Evolutionary conservation across 345 rosid species (phyloP).

Genomic region (Populus tremula): DNA sequence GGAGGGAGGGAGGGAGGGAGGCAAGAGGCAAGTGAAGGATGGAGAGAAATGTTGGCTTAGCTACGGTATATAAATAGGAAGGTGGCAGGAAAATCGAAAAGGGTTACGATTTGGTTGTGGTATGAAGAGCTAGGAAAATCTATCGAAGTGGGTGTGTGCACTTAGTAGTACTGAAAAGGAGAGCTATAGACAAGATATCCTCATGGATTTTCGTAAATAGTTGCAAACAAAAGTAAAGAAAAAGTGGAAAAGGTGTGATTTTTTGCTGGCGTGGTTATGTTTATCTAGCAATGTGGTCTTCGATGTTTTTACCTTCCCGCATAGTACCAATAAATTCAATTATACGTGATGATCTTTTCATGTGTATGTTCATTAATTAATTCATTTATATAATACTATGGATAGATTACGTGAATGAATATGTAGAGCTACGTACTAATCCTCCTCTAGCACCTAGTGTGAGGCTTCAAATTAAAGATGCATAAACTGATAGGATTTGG

Average conservation of each 20-base stretch:
- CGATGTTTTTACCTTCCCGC: neutral
- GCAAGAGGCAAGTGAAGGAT: neutral
- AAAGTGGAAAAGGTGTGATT: constrained; percentile 8
- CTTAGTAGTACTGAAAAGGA: neutral
- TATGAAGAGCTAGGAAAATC: constrained; percentile 24
- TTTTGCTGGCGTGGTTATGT: constrained; percentile 25
- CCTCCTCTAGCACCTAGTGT: no score
- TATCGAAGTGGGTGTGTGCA: constrained; percentile 20
- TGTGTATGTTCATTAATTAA: no score
- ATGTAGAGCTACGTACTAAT: neutral
- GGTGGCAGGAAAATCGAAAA: constrained; percentile 23
- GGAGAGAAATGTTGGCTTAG: constrained; percentile 12
- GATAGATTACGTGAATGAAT: neutral
- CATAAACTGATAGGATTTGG: no score
- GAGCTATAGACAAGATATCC: constrained; percentile 14
- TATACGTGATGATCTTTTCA: no score
- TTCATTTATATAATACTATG: neutral
- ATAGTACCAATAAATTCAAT: neutral
- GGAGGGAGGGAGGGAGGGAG: neutral
- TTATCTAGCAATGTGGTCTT: neutral
- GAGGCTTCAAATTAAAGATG: no score
- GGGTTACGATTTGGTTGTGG: constrained; percentile 28
- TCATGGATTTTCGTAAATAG: constrained; percentile 22
- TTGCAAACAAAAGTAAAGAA: neutral
- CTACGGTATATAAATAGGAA: constrained; percentile 28